These are phyloP conservation scores for Didymella glomerata DNA, from an alignment of 2,329 filamentous ascomycete species.

Conservation along the genomic window DNA sequence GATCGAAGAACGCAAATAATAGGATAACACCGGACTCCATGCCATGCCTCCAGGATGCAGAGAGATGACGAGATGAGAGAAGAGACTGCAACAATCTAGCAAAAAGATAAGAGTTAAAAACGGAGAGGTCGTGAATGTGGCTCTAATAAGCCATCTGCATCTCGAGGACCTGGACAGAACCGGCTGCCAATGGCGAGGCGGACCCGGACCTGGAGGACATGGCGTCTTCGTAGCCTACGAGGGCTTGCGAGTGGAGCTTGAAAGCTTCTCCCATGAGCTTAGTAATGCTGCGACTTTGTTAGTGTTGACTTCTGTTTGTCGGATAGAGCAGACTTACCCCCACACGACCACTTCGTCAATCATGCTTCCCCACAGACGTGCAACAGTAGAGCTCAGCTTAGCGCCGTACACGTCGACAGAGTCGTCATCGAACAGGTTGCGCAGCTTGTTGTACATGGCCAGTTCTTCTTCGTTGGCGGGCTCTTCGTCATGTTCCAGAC, in stretches of 20 bases:
- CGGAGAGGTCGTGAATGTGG: conserved; percentile 30
- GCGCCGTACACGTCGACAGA: conserved; percentile 80
- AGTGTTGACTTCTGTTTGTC: conserved; percentile 45
- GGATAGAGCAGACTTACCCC: conserved; percentile 76
- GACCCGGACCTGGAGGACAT: conserved; percentile 58
- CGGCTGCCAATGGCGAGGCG: conserved; percentile 52
- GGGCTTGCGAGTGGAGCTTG: conserved; percentile 92
- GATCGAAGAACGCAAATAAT: conserved; percentile 33
- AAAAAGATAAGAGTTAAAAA: conserved; percentile 31
- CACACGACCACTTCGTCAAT: conserved; percentile 98
- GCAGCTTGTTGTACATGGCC: conserved; percentile 91
- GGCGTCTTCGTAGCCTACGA: conserved; percentile 93
- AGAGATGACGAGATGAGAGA: conserved; percentile 37
- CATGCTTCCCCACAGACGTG: conserved; percentile 96
- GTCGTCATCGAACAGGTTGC: conserved; percentile 89
- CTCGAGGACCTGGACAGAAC: conserved; percentile 53
- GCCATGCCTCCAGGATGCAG: conserved; percentile 48
- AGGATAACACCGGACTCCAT: conserved; percentile 39
- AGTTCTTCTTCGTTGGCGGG: conserved; percentile 83
- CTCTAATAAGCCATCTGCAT: conserved; percentile 55
- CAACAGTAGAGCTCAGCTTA: conserved; percentile 93
- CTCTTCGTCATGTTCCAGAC: conserved; percentile 98
- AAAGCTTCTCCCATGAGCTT: conserved; percentile 98
- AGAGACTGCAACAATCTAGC: conserved; percentile 42
- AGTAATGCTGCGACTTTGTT: conserved; percentile 72